These are phyloP conservation scores for Candida tammaniensis DNA, from an alignment of 805 yeast genomes.

Conservation along the genomic window DNA sequence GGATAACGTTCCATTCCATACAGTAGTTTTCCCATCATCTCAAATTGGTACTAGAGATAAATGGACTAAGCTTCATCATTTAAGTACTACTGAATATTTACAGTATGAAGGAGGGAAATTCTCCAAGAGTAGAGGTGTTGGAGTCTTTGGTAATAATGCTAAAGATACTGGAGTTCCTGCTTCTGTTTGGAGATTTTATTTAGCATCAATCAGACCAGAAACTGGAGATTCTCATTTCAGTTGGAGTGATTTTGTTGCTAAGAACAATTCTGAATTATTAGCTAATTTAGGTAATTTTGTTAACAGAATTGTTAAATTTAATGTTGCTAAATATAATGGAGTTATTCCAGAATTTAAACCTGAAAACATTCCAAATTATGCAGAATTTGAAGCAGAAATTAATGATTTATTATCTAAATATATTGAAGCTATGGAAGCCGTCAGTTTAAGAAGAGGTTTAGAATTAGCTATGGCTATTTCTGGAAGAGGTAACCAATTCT, in stretches of 20 bases:
- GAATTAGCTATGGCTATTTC: constrained; percentile 90
- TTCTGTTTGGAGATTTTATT: constrained; percentile 96
- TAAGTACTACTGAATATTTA: constrained; percentile 92
- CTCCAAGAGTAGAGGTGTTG: constrained; percentile 96
- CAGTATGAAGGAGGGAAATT: constrained; percentile 98
- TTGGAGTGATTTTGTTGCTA: constrained; percentile 93
- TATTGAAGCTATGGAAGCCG: constrained; percentile 70
- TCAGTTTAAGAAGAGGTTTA: constrained; percentile 81
- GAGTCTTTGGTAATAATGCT: constrained; percentile 98
- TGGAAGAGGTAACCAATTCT: constrained; percentile 89
- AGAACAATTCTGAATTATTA: constrained; percentile 88
- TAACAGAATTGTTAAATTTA: constrained; percentile 88
- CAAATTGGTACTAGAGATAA: constrained; percentile 82
- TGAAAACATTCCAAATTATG: constrained; percentile 45
- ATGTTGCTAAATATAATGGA: constrained; percentile 85
- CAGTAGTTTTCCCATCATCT: constrained; percentile 95
- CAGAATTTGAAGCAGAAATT: constrained; percentile 51
- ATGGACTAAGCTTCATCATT: constrained; percentile 90
- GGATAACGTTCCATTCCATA: constrained; percentile 98
- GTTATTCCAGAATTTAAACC: constrained; percentile 71
- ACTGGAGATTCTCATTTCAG: constrained; percentile 94
- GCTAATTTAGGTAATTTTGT: constrained; percentile 97
- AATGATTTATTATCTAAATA: constrained; percentile 60
- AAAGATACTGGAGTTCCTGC: constrained; percentile 88
- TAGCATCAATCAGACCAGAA: constrained; percentile 92